Conservation (phyloP, 768 basidiomycete species). For the Podaxis mareebaensis region DNA sequence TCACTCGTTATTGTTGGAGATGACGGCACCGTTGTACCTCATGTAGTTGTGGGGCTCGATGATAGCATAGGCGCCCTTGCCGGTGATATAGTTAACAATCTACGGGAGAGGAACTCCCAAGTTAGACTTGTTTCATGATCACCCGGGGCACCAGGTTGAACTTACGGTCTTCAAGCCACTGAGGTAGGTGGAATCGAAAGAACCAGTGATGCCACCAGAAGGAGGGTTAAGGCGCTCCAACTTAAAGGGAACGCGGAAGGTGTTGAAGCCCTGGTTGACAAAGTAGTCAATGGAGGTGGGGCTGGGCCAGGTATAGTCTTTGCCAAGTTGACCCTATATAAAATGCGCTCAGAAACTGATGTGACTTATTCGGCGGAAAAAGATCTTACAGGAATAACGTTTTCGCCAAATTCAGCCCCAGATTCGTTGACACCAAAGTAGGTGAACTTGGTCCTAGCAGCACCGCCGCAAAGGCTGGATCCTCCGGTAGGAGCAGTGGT, state of each 20-base stretch:
- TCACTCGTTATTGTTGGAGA: slow-evolving; percentile 49
- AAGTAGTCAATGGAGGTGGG: slow-evolving; percentile 51
- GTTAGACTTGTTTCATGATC: neutral
- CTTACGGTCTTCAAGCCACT: slow-evolving; percentile 46
- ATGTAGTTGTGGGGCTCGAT: slow-evolving; percentile 67
- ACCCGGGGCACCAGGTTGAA: neutral
- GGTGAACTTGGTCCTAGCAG: slow-evolving; percentile 50
- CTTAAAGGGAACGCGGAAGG: slow-evolving; percentile 63
- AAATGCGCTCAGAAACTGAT: neutral
- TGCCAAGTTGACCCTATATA: slow-evolving; percentile 36
- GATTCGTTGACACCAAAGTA: slow-evolving; percentile 66
- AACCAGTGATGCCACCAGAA: slow-evolving; percentile 51
- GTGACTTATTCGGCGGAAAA: neutral
- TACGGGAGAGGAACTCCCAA: slow-evolving; percentile 20
- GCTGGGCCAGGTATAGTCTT: slow-evolving; percentile 52
- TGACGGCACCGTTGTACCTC: slow-evolving; percentile 54
- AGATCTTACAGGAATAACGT: slow-evolving; percentile 43
- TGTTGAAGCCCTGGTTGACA: slow-evolving; percentile 55
- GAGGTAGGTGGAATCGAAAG: slow-evolving; percentile 55
- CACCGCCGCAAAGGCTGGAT: slow-evolving; percentile 13
- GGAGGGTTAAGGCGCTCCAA: slow-evolving; percentile 59
- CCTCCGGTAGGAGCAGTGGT: slow-evolving; percentile 4
- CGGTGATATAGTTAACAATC: slow-evolving; percentile 62
- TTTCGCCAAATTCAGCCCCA: slow-evolving; percentile 61
- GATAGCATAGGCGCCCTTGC: slow-evolving; percentile 56